Evolutionary conservation across 306 rosid genomes (phyloP), one percentile per base, ranked within the genome.

Genomic region (Dalbergia cochinchinensis): DNA sequence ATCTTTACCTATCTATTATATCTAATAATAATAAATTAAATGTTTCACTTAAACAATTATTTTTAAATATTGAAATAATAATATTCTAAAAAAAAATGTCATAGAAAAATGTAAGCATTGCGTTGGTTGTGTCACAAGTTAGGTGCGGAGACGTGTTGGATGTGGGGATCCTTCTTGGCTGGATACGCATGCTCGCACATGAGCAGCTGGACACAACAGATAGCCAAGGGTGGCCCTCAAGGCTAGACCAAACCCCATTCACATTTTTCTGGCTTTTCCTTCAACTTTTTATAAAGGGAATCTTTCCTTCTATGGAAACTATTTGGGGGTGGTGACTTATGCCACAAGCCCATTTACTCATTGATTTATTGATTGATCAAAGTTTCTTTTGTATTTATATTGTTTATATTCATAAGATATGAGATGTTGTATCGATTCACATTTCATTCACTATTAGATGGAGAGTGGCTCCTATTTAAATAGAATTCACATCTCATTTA

Each of bases 281-380:
- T 50, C 22, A 69, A 33, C 53, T 13, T 76, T 82, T 76, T 60
- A 13, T 78, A 19, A 9, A 10, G 2, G 62, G 91, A 83, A 85
- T 86, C 85, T 88, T 90, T 88, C 94, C 85, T 48, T 82, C 80
- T 57, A 59, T 75, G 82, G 91, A 74, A 88, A 85, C 39, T 12
- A 39, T 68, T 22, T 62, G 57, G 57, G 55, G 57, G 57, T 69
- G 77, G 69, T 11, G 63, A 65, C 57, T 35, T 1, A 59, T 63
- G 61, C 44, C 42, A 54, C 14, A 35, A 31, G 1, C 35, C 34
- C 18, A 58, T 51, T 16, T 61, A 6, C 14, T 39, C 0, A 16
- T 14, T 50, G 35, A 47, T 66, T 74, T 53, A 39, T 54, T 22
- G 15, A 42, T 44, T 44, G 42, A 65, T 9, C 47, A 42, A 35